A percentile compares a stretch with the other conserved stretches of the same genome.
phyloP scores from a whole-genome alignment of 495 filamentous ascomycete genomes.

The Hyaloscypha bicolor region DNA sequence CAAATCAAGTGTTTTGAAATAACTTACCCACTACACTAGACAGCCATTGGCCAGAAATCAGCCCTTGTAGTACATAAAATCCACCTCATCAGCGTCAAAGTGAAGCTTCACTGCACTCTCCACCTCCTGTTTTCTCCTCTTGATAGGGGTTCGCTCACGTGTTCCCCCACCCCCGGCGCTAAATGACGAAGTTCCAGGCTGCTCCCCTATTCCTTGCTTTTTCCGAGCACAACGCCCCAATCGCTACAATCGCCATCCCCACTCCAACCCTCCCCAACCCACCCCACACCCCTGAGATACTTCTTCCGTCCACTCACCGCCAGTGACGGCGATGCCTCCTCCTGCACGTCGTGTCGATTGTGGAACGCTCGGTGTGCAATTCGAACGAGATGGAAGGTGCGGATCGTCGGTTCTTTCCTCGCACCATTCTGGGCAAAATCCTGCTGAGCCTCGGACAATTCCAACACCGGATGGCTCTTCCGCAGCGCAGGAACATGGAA shows the following conservation, averaged over 20 bases:
- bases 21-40: neutral
- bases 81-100: neutral
- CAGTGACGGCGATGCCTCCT: neutral
- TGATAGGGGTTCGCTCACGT: neutral
- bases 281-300: neutral
- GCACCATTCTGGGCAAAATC: neutral
- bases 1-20: neutral
- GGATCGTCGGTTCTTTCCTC: constrained; percentile 1
- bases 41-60: neutral
- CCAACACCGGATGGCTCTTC: neutral
- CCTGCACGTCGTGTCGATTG: neutral
- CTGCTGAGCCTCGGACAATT: neutral
- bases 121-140: neutral
- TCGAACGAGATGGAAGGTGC: neutral
- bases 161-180: too few relatives aligned
- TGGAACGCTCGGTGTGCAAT: neutral
- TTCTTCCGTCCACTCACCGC: neutral
- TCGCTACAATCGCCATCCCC: neutral
- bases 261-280: neutral
- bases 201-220: too few relatives aligned
- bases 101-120: neutral
- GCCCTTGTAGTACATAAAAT: neutral
- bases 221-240: too few relatives aligned
- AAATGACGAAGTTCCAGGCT: too few relatives aligned
- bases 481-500: neutral